A percentile compares a stretch with the other conserved stretches of the same genome.
phyloP scores from a whole-genome alignment of 768 basidiomycete species.

The Termitomyces titanicus region DNA sequence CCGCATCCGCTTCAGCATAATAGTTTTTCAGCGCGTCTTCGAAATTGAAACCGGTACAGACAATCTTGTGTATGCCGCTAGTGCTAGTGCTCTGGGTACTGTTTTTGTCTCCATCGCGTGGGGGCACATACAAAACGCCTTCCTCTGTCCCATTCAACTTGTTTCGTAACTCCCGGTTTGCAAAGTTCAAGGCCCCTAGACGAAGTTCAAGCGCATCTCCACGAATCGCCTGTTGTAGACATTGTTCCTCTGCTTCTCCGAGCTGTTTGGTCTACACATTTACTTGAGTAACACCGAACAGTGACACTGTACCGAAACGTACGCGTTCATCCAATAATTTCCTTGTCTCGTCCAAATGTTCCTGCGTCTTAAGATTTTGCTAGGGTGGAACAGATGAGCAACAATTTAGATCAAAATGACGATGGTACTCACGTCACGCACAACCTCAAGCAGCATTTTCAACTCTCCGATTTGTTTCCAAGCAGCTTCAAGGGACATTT shows the following conservation, averaged over 20 bases:
- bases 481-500: background rate
- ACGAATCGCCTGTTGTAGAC: background rate
- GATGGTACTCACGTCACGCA: background rate
- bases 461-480: background rate
- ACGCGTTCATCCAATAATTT: background rate
- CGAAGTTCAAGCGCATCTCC: background rate
- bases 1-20: background rate
- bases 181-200: background rate
- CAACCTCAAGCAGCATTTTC: background rate
- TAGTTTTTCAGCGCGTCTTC: background rate
- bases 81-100: background rate
- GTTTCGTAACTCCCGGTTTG: background rate
- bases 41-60: background rate
- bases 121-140: background rate
- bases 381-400: background rate
- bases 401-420: background rate
- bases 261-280: background rate
- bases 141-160: background rate
- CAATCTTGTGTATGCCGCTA: background rate
- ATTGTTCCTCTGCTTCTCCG: background rate
- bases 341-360: background rate
- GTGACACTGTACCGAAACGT: background rate
- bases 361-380: background rate
- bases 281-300: background rate
- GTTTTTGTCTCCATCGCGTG: background rate